phyloP scores from a whole-genome alignment of 2,329 filamentous ascomycete genomes.

The Iodosphaeria phyllophila region DNA sequence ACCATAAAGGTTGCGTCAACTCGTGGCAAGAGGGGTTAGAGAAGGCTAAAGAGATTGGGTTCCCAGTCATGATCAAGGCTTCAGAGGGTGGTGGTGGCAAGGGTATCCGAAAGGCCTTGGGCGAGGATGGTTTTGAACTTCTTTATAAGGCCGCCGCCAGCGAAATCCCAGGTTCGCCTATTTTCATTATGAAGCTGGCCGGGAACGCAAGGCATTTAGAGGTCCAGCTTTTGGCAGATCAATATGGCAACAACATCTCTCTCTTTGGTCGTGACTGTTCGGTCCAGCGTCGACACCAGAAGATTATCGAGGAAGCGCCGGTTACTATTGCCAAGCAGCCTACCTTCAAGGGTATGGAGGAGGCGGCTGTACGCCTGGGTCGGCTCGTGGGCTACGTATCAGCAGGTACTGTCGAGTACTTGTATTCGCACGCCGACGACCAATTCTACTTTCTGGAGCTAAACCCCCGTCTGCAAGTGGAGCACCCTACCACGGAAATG shows the following conservation, averaged over 20 bases:
- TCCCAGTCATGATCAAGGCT: constrained; percentile 99
- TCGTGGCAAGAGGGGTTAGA: constrained; percentile 78
- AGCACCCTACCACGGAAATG: constrained; percentile 99
- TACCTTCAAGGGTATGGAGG: constrained; percentile 93
- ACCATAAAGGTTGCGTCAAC: constrained; percentile 77
- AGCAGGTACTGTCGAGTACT: constrained; percentile 94
- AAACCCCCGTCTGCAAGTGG: constrained; percentile 97
- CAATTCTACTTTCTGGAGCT: constrained; percentile 99
- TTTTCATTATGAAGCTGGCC: constrained; percentile 99
- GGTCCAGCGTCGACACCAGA: constrained; percentile 94
- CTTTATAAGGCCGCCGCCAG: constrained; percentile 92
- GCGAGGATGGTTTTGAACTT: constrained; percentile 65
- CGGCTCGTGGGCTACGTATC: constrained; percentile 95
- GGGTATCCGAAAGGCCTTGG: constrained; percentile 88
- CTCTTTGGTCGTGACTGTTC: constrained; percentile 98
- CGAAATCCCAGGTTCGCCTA: constrained; percentile 95
- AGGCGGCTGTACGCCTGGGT: constrained; percentile 84
- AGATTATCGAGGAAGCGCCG: constrained; percentile 98
- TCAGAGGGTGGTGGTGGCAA: constrained; percentile 98
- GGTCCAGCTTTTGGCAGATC: constrained; percentile 90
- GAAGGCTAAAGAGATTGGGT: constrained; percentile 80
- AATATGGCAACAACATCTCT: constrained; percentile 99
- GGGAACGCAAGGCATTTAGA: constrained; percentile 93
- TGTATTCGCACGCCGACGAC: constrained; percentile 94
- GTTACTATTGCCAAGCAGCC: constrained; percentile 82